Evolutionary conservation across 495 filamentous ascomycete species (phyloP), one percentile per base, ranked within the genome.

Genomic region (Hypoxylon perforatum): DNA sequence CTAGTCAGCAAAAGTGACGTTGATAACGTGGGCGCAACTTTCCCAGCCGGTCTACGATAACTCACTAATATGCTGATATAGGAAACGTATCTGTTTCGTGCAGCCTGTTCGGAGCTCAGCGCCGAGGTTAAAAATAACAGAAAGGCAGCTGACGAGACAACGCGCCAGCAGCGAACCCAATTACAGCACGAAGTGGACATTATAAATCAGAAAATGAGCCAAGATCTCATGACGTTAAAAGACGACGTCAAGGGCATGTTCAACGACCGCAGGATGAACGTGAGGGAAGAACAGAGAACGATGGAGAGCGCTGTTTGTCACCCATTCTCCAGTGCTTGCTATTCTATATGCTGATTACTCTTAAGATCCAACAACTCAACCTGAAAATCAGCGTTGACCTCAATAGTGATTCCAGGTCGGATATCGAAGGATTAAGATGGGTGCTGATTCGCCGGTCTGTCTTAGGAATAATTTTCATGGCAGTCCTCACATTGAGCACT

Each of bases 121-220:
- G 92, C 91, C 42, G 93, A 94, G 67, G 86, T 97, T 11, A 85
- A 86, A 60, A 85, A 86, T 60, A 82, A 79, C 62, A 76, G 83
- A 23, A 83, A 85, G 59, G 75, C 78, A 39, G 89, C 81, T 71
- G 89, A 86, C 64, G 91, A 87, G 82, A 89, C 86, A 52, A 86
- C 89, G 75, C 87, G 92, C 39, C 88, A 91, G 61, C 91, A 96
- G 66, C 83, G 94, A 46, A 90, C 90, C 10, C 88, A 93, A 46
- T 76, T 98, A 65, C 92, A 97, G 78, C 92, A 96, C 71, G 94
- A 97, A 74, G 87, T 91, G n/a, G 95, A 99, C 78, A 93, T 96
- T 25, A 73, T 98, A 46, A 90, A 85, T 48, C 94, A 97, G 78
- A 81, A 87, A 35, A 81, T 97, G 60, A 88, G 86, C 42, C 92